A percentile compares a stretch with the other conserved stretches of the same genome.
Conservation (phyloP, 345 rosid genomes). For the Populus euphratica region DNA sequence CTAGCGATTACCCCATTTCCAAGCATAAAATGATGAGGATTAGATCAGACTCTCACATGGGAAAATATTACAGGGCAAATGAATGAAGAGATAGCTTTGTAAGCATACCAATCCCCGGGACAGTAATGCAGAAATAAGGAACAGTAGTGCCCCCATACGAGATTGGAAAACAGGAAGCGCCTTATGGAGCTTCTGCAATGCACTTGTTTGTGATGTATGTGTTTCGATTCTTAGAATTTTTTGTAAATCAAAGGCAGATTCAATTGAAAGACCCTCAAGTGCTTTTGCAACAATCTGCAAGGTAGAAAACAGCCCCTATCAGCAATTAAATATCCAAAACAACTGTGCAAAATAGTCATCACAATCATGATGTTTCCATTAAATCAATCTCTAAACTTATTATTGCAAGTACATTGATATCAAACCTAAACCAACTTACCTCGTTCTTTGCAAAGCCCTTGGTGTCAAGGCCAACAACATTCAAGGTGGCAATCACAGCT, state of each 20-base stretch:
- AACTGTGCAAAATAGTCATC: background rate
- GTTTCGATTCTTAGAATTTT: slow-evolving; percentile 64
- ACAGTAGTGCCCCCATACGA: slow-evolving; percentile 91
- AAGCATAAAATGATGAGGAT: background rate
- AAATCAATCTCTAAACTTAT: background rate
- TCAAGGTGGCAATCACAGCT: slow-evolving; percentile 62
- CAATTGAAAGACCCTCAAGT: slow-evolving; percentile 65
- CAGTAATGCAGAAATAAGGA: slow-evolving; percentile 90
- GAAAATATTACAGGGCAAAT: background rate
- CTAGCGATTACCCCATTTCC: background rate
- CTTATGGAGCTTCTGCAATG: slow-evolving; percentile 50
- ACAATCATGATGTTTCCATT: background rate
- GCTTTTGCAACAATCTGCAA: slow-evolving; percentile 50
- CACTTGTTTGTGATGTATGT: slow-evolving; percentile 47
- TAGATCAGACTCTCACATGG: background rate
- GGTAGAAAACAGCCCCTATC: slow-evolving; percentile 7
- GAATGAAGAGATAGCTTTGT: background rate
- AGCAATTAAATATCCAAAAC: background rate
- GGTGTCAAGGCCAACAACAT: slow-evolving; percentile 22
- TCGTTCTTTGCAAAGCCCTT: slow-evolving; percentile 44
- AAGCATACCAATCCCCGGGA: slow-evolving; percentile 93
- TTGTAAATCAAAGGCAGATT: slow-evolving; percentile 76
- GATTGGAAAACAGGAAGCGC: slow-evolving; percentile 74
- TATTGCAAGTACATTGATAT: slow-evolving; percentile 11
- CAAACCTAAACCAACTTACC: slow-evolving; percentile 41